Evolutionary conservation across 331 rosid genomes (phyloP).

Genomic region (Prunus yedoensis): DNA sequence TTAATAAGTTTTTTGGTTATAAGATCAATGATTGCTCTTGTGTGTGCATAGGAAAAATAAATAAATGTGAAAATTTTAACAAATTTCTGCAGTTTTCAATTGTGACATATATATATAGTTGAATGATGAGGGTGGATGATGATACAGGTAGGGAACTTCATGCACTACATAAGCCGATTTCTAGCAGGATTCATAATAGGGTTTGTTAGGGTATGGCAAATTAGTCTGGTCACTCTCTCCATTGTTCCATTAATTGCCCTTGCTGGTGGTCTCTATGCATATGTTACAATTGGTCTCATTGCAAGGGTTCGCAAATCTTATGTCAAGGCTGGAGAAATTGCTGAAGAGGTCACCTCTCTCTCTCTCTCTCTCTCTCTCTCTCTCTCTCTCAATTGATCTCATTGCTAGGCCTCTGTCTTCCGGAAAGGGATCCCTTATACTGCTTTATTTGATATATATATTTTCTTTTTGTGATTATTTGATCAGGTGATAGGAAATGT

Average conservation of each 20-base stretch:
- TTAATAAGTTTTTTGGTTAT: no score
- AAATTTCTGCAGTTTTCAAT: neutral
- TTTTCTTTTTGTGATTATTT: neutral
- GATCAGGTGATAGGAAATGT: conserved; percentile 85
- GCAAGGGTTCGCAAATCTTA: conserved; percentile 75
- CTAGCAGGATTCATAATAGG: conserved; percentile 75
- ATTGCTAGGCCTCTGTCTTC: no score
- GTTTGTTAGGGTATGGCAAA: conserved; percentile 91
- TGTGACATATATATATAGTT: neutral
- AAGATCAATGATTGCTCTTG: no score
- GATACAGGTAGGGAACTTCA: conserved; percentile 85
- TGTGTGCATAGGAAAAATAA: neutral
- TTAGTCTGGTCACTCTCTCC: conserved; percentile 81
- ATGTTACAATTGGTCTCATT: conserved; percentile 75
- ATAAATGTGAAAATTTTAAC: neutral
- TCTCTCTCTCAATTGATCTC: neutral
- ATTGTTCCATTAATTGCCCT: conserved; percentile 91
- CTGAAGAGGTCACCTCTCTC: conserved; percentile 69
- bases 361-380: neutral
- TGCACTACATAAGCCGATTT: conserved; percentile 90
- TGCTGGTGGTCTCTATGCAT: conserved; percentile 94
- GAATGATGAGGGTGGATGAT: conserved; percentile 1
- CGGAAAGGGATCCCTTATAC: no score
- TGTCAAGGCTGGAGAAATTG: conserved; percentile 92
- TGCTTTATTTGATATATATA: no score